Base-by-base conservation (phyloP, 352 stramenopile genomes). In the Pythium aristosporum region DNA sequence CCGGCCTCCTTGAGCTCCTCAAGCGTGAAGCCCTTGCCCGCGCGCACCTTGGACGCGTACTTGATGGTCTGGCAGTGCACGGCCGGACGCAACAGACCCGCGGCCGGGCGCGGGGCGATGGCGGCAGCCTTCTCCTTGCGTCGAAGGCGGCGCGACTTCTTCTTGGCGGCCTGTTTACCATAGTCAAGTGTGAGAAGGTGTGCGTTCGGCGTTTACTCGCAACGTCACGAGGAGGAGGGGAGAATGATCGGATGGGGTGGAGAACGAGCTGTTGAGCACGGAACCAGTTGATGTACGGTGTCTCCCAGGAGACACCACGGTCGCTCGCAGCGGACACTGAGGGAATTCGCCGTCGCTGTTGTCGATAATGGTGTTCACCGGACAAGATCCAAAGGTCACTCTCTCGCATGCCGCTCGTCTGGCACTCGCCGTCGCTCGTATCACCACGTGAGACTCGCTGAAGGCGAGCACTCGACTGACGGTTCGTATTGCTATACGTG, bases 11-110 rank as follows among this genome's bases (percentile, higher is more conserved):
- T 99, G 53, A 99, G 81, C 88, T 99, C 98, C 69, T 98, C 96
- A 57, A 99, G 80, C 57, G 96, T 98, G 86, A 99, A 99, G 63
- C 98, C 98, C 77, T 97, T 97, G 68, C 98, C 98, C 36, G 98
- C 87, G 77, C 96, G 94, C 46, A 98, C 83, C 90, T 99, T 99
- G 53, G 94, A 97, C 65, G 94, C 98, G 82, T 99, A 99, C 80
- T 98, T 97, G 73, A 97, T 82, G 59, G 98, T 99, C 60, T 92
- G 97, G 85, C 96, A 99, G 80, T 99, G 97, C 60, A 99, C 98
- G 41, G 96, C 87, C 57, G 98, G 98, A 62, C 97, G 89, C 58
- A 99, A 86, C 37, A 97, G 85, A 86, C 96, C 92, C 77, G 97
- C 89, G 47, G 97, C 85, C 63, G 98, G 98, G 73, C 97, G 92